Evolutionary conservation across 2,329 filamentous ascomycete genomes (phyloP), one percentile per base, ranked within the genome.

Genomic region (Nannizziopsis arthrosporioides): DNA sequence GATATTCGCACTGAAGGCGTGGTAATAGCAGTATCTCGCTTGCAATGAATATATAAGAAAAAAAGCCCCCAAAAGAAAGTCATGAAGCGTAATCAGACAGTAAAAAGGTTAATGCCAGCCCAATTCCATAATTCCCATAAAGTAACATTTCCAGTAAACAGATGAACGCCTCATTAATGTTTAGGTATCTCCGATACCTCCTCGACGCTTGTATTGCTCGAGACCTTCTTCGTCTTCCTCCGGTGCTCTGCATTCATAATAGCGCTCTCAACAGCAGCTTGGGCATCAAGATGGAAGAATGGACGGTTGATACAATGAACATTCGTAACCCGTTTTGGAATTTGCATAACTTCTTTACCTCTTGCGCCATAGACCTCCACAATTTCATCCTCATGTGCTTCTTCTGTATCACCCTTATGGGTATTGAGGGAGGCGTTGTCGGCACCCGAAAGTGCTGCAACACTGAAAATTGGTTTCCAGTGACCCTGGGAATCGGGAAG

Each of bases 381-480:
- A 34, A 42, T 34, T 5, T 41, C 47, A 10, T 45, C 42, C 7
- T 35, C 30, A 0, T 49, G 27, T 3, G 44, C 47, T 14, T 9
- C 15, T 8, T 22, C 37, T 2, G 40, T 27, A 5, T 30, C 10
- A 19, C 19, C 30, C 40, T 46, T 40, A 17, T 19, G 41, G 6
- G 31, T 27, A 18, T 37, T 3, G 15, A 38, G 27, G 7, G 27
- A 44, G 32, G 34, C 27, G 9, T 19, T 19, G 12, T 46, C 48
- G 1, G 41, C 48, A 18, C 41, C 37, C 30, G 45, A 46, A 11
- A 51, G 40, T 14, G 46, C 46, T 8, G 50, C 50, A 11, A 52
- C 50, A 27, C 50, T 52, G 34, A 52, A 52, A 22, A 52, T 52
- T 8, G 50, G 50, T 44, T 47, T 47, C 50, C 50, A 52, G 38